These are phyloP conservation scores for Gonapodya prolifera DNA, from an alignment of 192 early-diverging fungal species.

Conservation along the genomic window DNA sequence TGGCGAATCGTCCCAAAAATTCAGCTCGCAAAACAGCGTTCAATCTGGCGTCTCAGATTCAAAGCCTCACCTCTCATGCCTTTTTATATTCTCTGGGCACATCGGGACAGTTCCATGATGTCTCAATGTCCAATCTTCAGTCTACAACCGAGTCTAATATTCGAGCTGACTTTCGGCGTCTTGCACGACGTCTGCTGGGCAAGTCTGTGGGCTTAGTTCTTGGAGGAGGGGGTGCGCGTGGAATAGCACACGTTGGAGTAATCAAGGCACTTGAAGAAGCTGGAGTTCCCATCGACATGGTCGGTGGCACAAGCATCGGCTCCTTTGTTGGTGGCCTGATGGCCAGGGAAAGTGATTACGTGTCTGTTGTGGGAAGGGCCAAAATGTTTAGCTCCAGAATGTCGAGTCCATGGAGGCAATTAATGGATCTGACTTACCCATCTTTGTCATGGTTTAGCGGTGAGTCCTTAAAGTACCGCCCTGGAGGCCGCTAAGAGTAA, in stretches of 20 bases:
- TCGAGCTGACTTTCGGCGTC: constrained; percentile 42
- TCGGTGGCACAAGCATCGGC: constrained; percentile 96
- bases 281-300: constrained; percentile 93
- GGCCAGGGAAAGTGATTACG: constrained; percentile 74
- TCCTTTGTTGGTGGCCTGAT: constrained; percentile 92
- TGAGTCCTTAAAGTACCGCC: constrained; percentile 9
- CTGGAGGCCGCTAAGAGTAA: background rate
- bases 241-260: constrained; percentile 83
- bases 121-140: background rate
- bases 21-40: constrained; percentile 23
- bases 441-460: constrained; percentile 80
- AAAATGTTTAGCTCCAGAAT: constrained; percentile 72
- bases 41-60: constrained; percentile 15
- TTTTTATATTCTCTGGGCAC: background rate
- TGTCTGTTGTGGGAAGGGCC: constrained; percentile 72
- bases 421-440: constrained; percentile 92
- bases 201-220: constrained; percentile 86
- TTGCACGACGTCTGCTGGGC: constrained; percentile 84
- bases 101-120: background rate
- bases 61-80: background rate
- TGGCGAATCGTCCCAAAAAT: constrained; percentile 12
- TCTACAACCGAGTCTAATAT: background rate
- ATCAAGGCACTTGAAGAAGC: constrained; percentile 92
- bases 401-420: constrained; percentile 72
- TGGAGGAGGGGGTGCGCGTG: constrained; percentile 93